phyloP scores from a whole-genome alignment of 257 asterid genomes.

The Fraxinus excelsior region DNA sequence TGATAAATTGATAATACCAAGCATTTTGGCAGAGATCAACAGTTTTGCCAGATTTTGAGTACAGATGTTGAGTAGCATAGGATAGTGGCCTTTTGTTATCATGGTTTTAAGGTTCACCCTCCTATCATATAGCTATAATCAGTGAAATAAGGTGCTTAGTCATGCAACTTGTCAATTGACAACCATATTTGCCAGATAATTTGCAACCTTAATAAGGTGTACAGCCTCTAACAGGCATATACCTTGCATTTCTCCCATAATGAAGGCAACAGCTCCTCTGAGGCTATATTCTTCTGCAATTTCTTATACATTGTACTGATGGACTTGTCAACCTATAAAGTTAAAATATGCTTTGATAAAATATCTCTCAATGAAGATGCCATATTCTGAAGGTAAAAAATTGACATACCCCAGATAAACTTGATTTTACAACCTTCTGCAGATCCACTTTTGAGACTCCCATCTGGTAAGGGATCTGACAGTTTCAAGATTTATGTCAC shows the following conservation, averaged over 20 bases:
- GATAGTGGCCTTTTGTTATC: neutral
- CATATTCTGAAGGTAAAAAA: conserved; percentile 15
- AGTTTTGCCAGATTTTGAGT: neutral
- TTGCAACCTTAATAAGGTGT: conserved; percentile 14
- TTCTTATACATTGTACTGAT: conserved; percentile 81
- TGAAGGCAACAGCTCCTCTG: conserved; percentile 95
- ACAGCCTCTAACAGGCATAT: conserved; percentile 20
- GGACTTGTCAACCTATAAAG: conserved; percentile 82
- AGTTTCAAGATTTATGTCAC: conserved; percentile 15
- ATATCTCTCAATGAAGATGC: conserved; percentile 15
- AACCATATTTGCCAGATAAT: conserved; percentile 7
- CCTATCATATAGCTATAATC: neutral
- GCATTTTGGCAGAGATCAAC: neutral
- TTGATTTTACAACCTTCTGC: conserved; percentile 82
- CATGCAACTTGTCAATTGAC: conserved; percentile 12
- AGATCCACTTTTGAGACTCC: conserved; percentile 88
- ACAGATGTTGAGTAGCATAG: conserved; percentile 6
- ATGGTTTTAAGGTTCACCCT: neutral
- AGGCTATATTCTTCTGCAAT: conserved; percentile 78
- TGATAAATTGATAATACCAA: neutral
- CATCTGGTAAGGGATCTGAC: conserved; percentile 90
- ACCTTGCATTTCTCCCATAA: conserved; percentile 99
- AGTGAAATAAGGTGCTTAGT: neutral
- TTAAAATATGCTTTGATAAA: conserved; percentile 18
- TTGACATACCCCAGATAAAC: conserved; percentile 83